Conservation (phyloP, 768 basidiomycete species). For the Naematelia aurantialba region DNA sequence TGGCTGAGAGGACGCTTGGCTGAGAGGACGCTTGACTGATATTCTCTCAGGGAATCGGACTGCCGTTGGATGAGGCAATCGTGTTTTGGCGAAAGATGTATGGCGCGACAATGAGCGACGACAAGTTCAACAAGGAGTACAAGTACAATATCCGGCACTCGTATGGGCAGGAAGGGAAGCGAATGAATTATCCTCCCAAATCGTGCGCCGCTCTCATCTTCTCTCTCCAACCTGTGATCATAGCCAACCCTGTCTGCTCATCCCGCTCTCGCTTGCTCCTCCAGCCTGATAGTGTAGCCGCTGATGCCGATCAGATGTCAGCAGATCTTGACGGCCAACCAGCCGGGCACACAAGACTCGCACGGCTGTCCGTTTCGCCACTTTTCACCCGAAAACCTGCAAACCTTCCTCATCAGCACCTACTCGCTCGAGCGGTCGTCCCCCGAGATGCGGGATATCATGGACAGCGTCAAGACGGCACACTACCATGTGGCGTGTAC, state of each 20-base stretch:
- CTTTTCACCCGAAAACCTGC: slow-evolving; percentile 76
- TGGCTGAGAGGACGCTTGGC: not conserved
- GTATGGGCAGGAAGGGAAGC: slow-evolving; percentile 88
- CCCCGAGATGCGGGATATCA: slow-evolving; percentile 74
- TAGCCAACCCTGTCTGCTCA: not conserved
- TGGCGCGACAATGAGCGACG: slow-evolving; percentile 64
- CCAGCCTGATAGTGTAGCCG: not conserved
- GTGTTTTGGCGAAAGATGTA: slow-evolving; percentile 90
- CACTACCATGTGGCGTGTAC: slow-evolving; percentile 98
- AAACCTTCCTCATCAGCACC: slow-evolving; percentile 59
- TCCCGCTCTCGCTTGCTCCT: not conserved
- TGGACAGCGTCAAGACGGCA: slow-evolving; percentile 67
- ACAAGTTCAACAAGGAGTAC: slow-evolving; percentile 97
- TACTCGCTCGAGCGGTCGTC: slow-evolving; percentile 58
- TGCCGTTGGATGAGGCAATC: slow-evolving; percentile 90
- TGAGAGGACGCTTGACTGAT: not conserved
- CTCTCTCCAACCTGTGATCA: not conserved
- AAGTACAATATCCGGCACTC: slow-evolving; percentile 95
- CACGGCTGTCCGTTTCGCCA: slow-evolving; percentile 94
- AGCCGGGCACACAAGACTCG: slow-evolving; percentile 64
- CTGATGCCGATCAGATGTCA: slow-evolving; percentile 63
- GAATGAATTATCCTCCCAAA: slow-evolving; percentile 89
- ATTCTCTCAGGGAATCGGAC: slow-evolving; percentile 68
- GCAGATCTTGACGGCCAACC: slow-evolving; percentile 69
- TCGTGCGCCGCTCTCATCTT: slow-evolving; percentile 56